A percentile compares a stretch with the other conserved stretches of the same genome.
Evolutionary conservation across 768 basidiomycete species (phyloP).

Genomic region (Boletus sp.): DNA sequence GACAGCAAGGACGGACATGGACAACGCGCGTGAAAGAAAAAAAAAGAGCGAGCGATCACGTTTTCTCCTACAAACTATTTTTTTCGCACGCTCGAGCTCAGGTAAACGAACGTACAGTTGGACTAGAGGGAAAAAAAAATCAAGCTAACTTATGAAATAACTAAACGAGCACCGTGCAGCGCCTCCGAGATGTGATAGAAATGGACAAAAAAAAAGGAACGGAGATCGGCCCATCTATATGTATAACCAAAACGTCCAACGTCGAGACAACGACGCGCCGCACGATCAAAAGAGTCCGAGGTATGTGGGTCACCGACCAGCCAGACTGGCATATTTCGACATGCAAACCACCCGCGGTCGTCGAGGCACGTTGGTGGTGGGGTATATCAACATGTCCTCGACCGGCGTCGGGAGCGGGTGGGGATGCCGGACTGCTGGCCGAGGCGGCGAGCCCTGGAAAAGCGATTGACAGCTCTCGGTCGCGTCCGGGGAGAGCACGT

Average conservation of each 20-base stretch:
- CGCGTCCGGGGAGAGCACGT: slow-evolving; percentile 18
- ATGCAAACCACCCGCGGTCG: slow-evolving; percentile 17
- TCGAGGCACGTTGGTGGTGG: slow-evolving; percentile 8
- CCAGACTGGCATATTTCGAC: slow-evolving; percentile 31
- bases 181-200: background rate
- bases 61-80: background rate
- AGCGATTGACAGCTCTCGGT: slow-evolving; percentile 17
- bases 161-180: slow-evolving; percentile 12
- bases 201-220: background rate
- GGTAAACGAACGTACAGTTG: background rate
- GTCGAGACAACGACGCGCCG: background rate
- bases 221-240: slow-evolving; percentile 1
- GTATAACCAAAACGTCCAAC: background rate
- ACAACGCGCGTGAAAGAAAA: slow-evolving; percentile 16
- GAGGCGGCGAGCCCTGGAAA: slow-evolving; percentile 14
- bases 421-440: slow-evolving; percentile 18
- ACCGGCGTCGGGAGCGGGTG: slow-evolving; percentile 58
- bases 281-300: background rate
- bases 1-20: slow-evolving; percentile 9
- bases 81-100: slow-evolving; percentile 18
- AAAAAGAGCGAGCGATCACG: background rate
- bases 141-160: slow-evolving; percentile 28
- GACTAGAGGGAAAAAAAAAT: background rate
- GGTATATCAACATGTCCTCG: slow-evolving; percentile 45
- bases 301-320: slow-evolving; percentile 24